Base-by-base conservation (phyloP, 305 asterid genomes). In the Striga hermonthica region DNA sequence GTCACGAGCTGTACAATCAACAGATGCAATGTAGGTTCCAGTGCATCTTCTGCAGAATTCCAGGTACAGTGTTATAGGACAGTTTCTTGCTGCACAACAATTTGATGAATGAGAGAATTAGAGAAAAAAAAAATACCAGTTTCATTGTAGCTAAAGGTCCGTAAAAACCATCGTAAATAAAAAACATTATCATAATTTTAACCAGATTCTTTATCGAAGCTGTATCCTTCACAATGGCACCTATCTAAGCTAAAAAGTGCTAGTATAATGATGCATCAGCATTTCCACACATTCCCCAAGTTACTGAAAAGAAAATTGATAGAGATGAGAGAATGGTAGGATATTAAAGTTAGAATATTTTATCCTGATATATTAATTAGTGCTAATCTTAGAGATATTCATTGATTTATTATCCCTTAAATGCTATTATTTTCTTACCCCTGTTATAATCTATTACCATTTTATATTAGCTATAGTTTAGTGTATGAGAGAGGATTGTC, bases 181-280 rank as follows among this genome's bases (percentile, higher is more conserved):
- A 53, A 54, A 45, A 64, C 64, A 45, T 44, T 57, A 44, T 44
- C 63, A 22, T 22, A 14, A 41, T 41, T 37, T 75, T 40, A 14
- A 16, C 11, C 12, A 52, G 8, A 34, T 57, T 70, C 22, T 5
- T 47, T 48, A 52, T 34, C 9, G 4, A 28, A 12, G 28, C 2
- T 43, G 65, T 31, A 62, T 62, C 65, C 39, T 66, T 55, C 53
- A 64, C 40, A 43, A 48, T 55, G 53, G 53, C 61, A 68, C 36
- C 40, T 49, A 9, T 53, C 41, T 6, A 16, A 71, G 53, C 69
- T 31, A 43, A 72, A 45, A 68, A 16, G 34, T 43, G 47, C 57
- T 44, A 72, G 45, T 47, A 48, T 48, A 61, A 28, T 43, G 39
- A 14, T 58, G 52, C 56, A 57, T 12, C 69, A 45, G 38, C 13